Conservation (phyloP, 2,329 filamentous ascomycete genomes). For the Cladosporium velox region DNA sequence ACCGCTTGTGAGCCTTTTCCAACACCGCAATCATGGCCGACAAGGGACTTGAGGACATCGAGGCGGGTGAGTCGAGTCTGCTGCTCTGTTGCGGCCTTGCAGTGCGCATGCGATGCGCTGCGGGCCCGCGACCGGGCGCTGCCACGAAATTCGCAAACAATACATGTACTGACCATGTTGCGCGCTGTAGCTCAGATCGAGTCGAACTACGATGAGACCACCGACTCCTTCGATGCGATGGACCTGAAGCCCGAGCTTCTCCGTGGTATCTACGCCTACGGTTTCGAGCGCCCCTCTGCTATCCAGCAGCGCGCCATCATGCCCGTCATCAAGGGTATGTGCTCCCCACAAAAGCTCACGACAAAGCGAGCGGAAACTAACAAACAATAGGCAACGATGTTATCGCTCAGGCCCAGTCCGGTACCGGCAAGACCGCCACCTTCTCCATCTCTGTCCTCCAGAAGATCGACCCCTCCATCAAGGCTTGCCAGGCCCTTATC, state of each 20-base stretch:
- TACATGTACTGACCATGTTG: slow-evolving; percentile 11
- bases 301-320: slow-evolving; percentile 99
- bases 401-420: slow-evolving; percentile 98
- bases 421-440: slow-evolving; percentile 99
- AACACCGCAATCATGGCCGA: slow-evolving; percentile 92
- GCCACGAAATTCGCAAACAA: background rate
- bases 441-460: slow-evolving; percentile 99
- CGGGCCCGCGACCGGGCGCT: background rate
- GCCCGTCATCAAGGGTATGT: slow-evolving; percentile 87
- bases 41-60: slow-evolving; percentile 98
- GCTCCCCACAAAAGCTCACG: background rate
- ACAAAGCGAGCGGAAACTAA: slow-evolving; percentile 19
- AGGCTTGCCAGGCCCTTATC: slow-evolving; percentile 96
- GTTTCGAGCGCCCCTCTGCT: slow-evolving; percentile 99
- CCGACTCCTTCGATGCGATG: slow-evolving; percentile 99
- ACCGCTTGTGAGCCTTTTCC: slow-evolving; percentile 63
- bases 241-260: slow-evolving; percentile 95
- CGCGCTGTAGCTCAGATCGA: slow-evolving; percentile 84
- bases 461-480: slow-evolving; percentile 93
- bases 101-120: slow-evolving; percentile 3
- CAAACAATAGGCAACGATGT: slow-evolving; percentile 81
- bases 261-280: slow-evolving; percentile 98
- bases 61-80: slow-evolving; percentile 72
- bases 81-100: slow-evolving; percentile 8
- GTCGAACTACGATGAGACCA: slow-evolving; percentile 99